Evolutionary conservation across 352 stramenopile species (phyloP), one percentile per base, ranked within the genome.

Genomic region (Phytophthora tentaculata): DNA sequence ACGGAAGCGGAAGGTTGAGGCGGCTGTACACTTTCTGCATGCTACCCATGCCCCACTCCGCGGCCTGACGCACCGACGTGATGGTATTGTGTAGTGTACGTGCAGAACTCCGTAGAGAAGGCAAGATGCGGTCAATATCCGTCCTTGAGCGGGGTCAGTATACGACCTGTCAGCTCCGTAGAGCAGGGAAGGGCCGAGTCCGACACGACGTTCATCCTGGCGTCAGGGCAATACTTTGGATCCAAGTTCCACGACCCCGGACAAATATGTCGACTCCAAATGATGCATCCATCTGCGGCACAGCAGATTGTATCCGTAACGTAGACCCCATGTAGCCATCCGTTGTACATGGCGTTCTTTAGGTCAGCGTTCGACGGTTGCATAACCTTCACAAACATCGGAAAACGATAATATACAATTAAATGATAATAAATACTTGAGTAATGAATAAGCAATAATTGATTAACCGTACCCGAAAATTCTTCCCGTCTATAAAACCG

Each of bases 231-330:
- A 4, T 41, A 50, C 12, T 2, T 16, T 1, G 44, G 55, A 28
- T 53, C 41, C 1, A 54, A n/a, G 23, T 56, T 26, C 43, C 63
- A 41, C 44, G 10, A 71, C 52, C 10, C 52, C 48, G 19, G 70
- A 69, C 54, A 77, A 63, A 49, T 69, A 45, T 61, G 70, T 28
- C 19, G 56, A n/a, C 22, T 48, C 64, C 41, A 58, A 24, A 53
- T 66, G 17, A 28, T 60, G 29, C 28, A 55, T 2, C 39, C 70
- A 54, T 51, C 54, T 5, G n/a, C 49, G 6, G 47, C 44, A 20
- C 44, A 74, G 69, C 56, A 71, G 19, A 62, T 52, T 7, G 51
- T 49, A 53, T 56, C 23, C 35, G 56, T 49, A 4, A 56, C 23
- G 69, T 64, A 64, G 39, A 47, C 43, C 1, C 23, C 26, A 14